Evolutionary conservation across 2,329 filamentous ascomycete genomes (phyloP).

Genomic region (Xylaria multiplex): DNA sequence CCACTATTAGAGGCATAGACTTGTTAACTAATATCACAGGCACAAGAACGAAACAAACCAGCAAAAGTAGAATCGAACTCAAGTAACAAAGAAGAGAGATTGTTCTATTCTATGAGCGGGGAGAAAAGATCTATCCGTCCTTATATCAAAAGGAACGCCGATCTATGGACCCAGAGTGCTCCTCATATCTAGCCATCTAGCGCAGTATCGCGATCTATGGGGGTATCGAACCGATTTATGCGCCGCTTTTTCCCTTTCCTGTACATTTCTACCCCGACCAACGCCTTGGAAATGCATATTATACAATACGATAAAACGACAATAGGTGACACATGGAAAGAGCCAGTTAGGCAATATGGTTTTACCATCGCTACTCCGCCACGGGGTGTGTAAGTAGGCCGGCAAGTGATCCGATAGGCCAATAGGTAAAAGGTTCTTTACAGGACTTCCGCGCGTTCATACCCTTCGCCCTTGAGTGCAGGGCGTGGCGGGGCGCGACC

Average conservation of each 20-base stretch:
- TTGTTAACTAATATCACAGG: background rate
- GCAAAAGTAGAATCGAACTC: background rate
- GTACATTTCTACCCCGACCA: conserved; percentile 1
- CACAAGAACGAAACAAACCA: background rate
- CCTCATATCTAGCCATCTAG: conserved; percentile 26
- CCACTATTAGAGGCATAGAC: background rate
- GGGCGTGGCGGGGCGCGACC: conserved; percentile 72
- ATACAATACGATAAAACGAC: conserved; percentile 15
- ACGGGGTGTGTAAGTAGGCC: background rate
- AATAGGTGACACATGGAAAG: background rate
- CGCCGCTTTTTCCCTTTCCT: background rate
- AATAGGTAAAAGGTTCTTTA: conserved; percentile 42
- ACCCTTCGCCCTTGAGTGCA: conserved; percentile 74
- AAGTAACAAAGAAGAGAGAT: conserved; percentile 13
- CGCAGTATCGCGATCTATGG: conserved; percentile 31
- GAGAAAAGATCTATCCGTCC: conserved; percentile 28
- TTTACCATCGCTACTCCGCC: background rate
- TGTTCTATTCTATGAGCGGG: conserved; percentile 23
- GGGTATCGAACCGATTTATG: conserved; percentile 27
- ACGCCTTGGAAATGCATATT: conserved; percentile 24
- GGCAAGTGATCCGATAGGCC: no score
- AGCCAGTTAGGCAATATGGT: background rate
- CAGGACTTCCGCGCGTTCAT: conserved; percentile 86
- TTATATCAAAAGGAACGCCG: conserved; percentile 21
- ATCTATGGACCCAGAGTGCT: conserved; percentile 13